Conservation (phyloP, 2,329 filamentous ascomycete species). For the Epicoccum sorghinum region DNA sequence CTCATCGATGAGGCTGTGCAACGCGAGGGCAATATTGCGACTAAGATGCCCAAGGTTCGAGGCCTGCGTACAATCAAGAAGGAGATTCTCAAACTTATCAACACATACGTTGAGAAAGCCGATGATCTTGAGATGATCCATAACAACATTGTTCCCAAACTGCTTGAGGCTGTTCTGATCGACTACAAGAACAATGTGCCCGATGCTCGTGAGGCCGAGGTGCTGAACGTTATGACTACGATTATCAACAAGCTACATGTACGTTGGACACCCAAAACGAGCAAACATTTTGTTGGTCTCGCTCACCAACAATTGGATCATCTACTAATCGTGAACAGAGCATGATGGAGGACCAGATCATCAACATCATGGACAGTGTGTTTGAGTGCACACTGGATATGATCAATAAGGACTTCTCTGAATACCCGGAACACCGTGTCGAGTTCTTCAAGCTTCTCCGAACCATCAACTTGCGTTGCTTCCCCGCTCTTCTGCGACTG, state of each 20-base stretch:
- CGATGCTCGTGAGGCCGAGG: conserved; percentile 93
- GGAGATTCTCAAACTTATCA: conserved; percentile 97
- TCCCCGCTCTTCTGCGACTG: conserved; percentile 90
- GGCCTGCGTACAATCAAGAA: conserved; percentile 98
- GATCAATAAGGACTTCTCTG: conserved; percentile 99
- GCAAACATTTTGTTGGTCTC: conserved; percentile 56
- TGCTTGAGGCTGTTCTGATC: conserved; percentile 89
- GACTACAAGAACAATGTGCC: conserved; percentile 98
- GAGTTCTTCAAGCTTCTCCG: conserved; percentile 98
- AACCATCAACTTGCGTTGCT: conserved; percentile 96
- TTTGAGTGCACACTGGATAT: conserved; percentile 98
- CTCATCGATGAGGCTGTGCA: conserved; percentile 93
- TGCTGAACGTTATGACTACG: conserved; percentile 95
- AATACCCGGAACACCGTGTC: conserved; percentile 98
- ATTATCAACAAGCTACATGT: conserved; percentile 96
- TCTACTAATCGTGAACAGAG: conserved; percentile 59
- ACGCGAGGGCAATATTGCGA: conserved; percentile 88
- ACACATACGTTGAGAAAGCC: conserved; percentile 97
- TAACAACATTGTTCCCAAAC: conserved; percentile 90
- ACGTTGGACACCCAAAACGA: conserved; percentile 65
- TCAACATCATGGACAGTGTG: conserved; percentile 96
- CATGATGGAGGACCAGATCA: conserved; percentile 98
- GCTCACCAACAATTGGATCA: conserved; percentile 21
- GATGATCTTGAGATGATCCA: conserved; percentile 95
- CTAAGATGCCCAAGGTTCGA: conserved; percentile 95